Conservation (phyloP, 2,329 filamentous ascomycete species). For the Aspergillus udagawae region DNA sequence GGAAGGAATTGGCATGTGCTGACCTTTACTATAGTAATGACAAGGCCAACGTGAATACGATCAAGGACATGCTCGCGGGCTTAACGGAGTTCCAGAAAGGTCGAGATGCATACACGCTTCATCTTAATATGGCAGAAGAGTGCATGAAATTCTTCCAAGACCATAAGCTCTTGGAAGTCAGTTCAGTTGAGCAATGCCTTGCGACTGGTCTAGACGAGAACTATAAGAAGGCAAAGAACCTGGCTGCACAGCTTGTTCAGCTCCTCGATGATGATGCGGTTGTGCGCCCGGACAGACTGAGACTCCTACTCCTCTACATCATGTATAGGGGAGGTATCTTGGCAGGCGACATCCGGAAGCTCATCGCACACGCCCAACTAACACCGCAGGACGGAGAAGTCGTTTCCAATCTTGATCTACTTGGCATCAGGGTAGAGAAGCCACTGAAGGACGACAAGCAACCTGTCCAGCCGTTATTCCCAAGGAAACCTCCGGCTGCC, state of each 20-base stretch:
- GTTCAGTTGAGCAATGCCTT: conserved; percentile 82
- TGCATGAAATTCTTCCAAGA: conserved; percentile 91
- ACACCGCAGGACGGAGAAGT: conserved; percentile 69
- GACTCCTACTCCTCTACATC: conserved; percentile 79
- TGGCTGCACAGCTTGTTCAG: conserved; percentile 78
- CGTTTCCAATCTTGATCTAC: conserved; percentile 69
- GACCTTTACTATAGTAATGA: conserved; percentile 48
- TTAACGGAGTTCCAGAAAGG: conserved; percentile 92
- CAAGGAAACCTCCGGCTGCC: conserved; percentile 55
- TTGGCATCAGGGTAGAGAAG: conserved; percentile 70
- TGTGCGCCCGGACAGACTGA: conserved; percentile 68
- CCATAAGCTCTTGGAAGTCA: conserved; percentile 80
- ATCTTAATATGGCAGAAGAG: conserved; percentile 94
- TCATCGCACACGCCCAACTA: conserved; percentile 78
- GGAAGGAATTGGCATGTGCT: not conserved
- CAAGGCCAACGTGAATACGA: conserved; percentile 75
- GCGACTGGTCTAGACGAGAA: conserved; percentile 93
- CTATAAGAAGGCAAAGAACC: conserved; percentile 81
- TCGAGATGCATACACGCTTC: conserved; percentile 91
- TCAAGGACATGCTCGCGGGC: conserved; percentile 95
- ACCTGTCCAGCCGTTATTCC: conserved; percentile 65
- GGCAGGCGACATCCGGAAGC: conserved; percentile 74
- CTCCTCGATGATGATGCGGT: conserved; percentile 83
- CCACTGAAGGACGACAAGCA: conserved; percentile 74
- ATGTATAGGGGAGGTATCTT: conserved; percentile 84